Base-by-base conservation (phyloP, 371 early-diverging fungal genomes). In the Syncephalis plumigaleata region DNA sequence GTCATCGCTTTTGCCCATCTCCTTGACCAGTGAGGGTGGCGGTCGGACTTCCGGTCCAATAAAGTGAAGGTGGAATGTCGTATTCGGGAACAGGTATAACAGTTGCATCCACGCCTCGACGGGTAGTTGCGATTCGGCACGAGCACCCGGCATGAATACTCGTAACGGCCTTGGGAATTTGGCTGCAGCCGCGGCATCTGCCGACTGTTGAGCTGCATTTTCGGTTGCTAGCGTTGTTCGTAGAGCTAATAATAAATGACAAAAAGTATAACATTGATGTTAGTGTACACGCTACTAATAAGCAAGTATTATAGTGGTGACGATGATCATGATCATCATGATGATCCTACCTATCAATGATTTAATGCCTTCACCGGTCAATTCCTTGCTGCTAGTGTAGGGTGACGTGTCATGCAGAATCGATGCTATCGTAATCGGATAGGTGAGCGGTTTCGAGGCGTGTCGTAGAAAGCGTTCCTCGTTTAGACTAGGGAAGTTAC, bases 401-500 rank as follows among this genome's bases (percentile, higher is more conserved):
- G 84, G 84, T 44, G 79, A 75, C 49, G 74, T 70, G 59, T 79
- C 71, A 48, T 84, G 84, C 27, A 87, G 61, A 23, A 75, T 63
- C 13, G 85, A 77, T n/a, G 73, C 85, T 38, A 87, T 77, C 13
- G 87, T 81, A 45, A 84, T 66, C 17, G 87, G 87, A 55, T 85
- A 84, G 17, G 85, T 84, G 50, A 87, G 60, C 11, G 83, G 60
- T 57, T 85, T 84, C 44, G 82, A 79, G 15, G 82, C 83, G 48
- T 87, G 85, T 39, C 83, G 80, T 65, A 85, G 73, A 2, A 83
- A 74, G 47, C 82, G 71, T 25, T 74, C 74, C 36, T 73, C 72
- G 55, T 76, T 77, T 65, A 83, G 69, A 45, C 75, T 77, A 25
- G 76, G 77, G 56, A 87, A 87, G 61, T 71, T 71, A 52, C 87